Conservation (phyloP, 768 basidiomycete species). For the Asterophora parasitica region DNA sequence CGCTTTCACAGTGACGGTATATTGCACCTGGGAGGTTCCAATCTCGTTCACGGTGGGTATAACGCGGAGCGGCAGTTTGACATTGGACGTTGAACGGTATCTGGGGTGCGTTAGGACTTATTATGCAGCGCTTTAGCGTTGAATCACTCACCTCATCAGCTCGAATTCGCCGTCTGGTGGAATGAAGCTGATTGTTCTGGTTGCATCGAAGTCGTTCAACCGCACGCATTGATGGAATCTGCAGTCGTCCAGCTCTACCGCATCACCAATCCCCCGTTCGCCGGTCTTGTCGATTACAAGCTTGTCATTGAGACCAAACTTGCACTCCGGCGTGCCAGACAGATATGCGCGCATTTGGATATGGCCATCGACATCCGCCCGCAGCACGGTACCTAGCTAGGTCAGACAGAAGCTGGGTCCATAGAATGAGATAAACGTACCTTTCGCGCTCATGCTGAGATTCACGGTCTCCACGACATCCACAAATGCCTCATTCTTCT, state of each 20-base stretch:
- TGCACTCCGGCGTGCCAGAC: conserved; percentile 96
- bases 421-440: conserved; percentile 32
- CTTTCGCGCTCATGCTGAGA: conserved; percentile 95
- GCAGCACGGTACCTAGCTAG: conserved; percentile 68
- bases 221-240: conserved; percentile 98
- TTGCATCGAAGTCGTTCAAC: conserved; percentile 90
- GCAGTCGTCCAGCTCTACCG: conserved; percentile 96
- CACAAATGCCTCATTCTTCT: conserved; percentile 99
- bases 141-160: conserved; percentile 74
- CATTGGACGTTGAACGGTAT: conserved; percentile 93
- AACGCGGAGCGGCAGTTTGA: conserved; percentile 88
- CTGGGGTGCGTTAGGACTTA: conserved; percentile 35
- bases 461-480: conserved; percentile 98
- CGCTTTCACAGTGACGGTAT: conserved; percentile 81
- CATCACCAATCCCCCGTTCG: conserved; percentile 59
- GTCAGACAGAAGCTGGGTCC: conserved; percentile 7
- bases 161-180: conserved; percentile 99
- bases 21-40: conserved; percentile 88
- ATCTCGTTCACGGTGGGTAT: conserved; percentile 92
- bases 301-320: conserved; percentile 98
- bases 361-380: conserved; percentile 97
- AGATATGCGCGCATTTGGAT: conserved; percentile 98
- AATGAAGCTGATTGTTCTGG: conserved; percentile 92
- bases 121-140: background rate
- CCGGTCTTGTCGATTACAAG: conserved; percentile 93